These are phyloP conservation scores for Trametes cubensis DNA, from an alignment of 768 basidiomycete genomes.

Conservation along the genomic window DNA sequence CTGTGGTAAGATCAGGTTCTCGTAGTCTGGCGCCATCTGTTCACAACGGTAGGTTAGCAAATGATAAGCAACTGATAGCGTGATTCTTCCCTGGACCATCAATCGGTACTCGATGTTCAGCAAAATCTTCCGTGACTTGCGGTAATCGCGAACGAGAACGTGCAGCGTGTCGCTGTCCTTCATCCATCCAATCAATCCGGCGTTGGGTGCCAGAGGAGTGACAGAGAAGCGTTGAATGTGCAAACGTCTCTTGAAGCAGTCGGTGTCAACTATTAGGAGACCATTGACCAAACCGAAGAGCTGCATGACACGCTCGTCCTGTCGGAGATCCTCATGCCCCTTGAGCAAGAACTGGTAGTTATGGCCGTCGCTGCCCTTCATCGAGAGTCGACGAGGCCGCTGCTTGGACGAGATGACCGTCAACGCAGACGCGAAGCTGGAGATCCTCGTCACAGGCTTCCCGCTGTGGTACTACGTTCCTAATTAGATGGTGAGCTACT, in stretches of 20 bases:
- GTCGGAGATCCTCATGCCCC: conserved; percentile 98
- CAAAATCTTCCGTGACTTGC: conserved; percentile 94
- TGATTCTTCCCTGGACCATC: conserved; percentile 80
- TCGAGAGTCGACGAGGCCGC: conserved; percentile 83
- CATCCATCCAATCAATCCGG: conserved; percentile 94
- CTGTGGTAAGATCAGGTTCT: conserved; percentile 89
- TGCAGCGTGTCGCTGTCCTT: conserved; percentile 95
- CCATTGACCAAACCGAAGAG: conserved; percentile 97
- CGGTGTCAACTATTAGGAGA: conserved; percentile 86
- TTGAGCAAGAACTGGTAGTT: conserved; percentile 93
- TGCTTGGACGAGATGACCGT: conserved; percentile 97
- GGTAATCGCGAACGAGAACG: conserved; percentile 93
- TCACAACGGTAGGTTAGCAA: background rate
- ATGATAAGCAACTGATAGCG: background rate
- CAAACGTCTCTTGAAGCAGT: conserved; percentile 93
- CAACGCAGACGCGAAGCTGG: conserved; percentile 84
- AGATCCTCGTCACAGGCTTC: conserved; percentile 77
- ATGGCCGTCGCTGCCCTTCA: conserved; percentile 89
- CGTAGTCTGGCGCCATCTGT: conserved; percentile 99
- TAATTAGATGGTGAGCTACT: conserved; percentile 29
- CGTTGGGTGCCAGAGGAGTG: conserved; percentile 93
- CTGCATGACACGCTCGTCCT: conserved; percentile 99
- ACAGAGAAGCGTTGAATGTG: conserved; percentile 93
- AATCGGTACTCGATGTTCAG: conserved; percentile 97
- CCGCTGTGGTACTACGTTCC: conserved; percentile 95